A percentile compares a stretch with the other conserved stretches of the same genome.
phyloP scores from a whole-genome alignment of 768 basidiomycete genomes.

The Leccinum obscurum region DNA sequence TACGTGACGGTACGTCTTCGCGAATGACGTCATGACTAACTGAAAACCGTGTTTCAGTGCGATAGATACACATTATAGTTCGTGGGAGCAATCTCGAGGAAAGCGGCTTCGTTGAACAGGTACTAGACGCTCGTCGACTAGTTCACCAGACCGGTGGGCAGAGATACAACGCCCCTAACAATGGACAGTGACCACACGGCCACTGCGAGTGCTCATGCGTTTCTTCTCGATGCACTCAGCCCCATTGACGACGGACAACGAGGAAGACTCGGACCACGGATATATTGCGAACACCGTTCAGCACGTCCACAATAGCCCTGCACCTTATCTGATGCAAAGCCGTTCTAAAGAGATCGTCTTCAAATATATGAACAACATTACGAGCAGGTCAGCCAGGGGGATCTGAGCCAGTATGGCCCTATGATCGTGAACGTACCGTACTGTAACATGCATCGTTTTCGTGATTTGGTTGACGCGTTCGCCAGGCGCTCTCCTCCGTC shows the following conservation, averaged over 20 bases:
- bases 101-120: too few species aligned
- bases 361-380: constrained; percentile 22
- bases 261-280: constrained; percentile 2
- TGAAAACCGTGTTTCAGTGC: too few species aligned
- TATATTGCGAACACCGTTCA: constrained; percentile 19
- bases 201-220: constrained; percentile 21
- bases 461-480: constrained; percentile 5
- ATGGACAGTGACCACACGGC: constrained; percentile 31
- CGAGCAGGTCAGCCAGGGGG: constrained; percentile 11
- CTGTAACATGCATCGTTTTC: neutral
- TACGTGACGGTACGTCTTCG: too few species aligned
- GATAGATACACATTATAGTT: too few species aligned
- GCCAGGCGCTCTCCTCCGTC: constrained; percentile 20
- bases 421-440: constrained; percentile 21
- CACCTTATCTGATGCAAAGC: constrained; percentile 1
- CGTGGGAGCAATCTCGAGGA: too few species aligned
- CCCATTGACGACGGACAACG: constrained; percentile 4
- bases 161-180: constrained; percentile 59
- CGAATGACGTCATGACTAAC: too few species aligned
- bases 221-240: constrained; percentile 9
- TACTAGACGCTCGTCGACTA: too few species aligned
- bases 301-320: constrained; percentile 25
- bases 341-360: constrained; percentile 1
- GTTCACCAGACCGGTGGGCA: constrained; percentile 57
- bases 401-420: constrained; percentile 18